These are phyloP conservation scores for Alloteropsis semialata DNA, from an alignment of 176 grass and related monocot genomes.

Conservation along the genomic window DNA sequence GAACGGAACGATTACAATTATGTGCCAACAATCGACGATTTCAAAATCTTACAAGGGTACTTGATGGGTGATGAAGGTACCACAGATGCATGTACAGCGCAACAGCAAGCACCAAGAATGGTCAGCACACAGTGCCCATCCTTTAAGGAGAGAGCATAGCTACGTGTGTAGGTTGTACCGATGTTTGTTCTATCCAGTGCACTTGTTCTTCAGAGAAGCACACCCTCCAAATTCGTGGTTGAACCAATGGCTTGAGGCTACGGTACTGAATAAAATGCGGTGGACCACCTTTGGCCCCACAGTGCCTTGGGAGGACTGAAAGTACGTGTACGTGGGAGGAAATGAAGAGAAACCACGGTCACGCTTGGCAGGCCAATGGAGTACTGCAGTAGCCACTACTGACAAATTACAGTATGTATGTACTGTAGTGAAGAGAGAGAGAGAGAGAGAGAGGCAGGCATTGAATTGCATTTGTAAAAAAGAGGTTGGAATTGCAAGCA, in stretches of 20 bases:
- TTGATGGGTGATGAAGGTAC: background rate
- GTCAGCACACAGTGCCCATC: background rate
- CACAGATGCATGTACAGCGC: background rate
- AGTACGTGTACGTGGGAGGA: background rate
- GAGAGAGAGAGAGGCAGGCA: background rate
- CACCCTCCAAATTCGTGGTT: no score
- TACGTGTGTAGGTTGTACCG: background rate
- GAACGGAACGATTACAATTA: no score
- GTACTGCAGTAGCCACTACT: background rate
- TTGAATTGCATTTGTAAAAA: slow-evolving; percentile 19
- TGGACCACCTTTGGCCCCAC: no score
- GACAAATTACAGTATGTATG: background rate
- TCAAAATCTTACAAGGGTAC: background rate
- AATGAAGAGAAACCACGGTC: background rate
- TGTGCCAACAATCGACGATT: background rate
- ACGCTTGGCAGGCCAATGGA: background rate
- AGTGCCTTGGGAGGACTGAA: background rate
- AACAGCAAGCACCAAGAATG: background rate
- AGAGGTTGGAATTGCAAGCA: background rate
- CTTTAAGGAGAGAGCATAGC: background rate
- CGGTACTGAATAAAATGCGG: no score
- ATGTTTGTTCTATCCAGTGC: no score
- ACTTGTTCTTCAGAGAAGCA: no score
- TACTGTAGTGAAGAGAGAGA: background rate
- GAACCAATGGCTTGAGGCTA: background rate